Evolutionary conservation across 371 early-diverging fungal genomes (phyloP).

Genomic region (Antonospora locustae): DNA sequence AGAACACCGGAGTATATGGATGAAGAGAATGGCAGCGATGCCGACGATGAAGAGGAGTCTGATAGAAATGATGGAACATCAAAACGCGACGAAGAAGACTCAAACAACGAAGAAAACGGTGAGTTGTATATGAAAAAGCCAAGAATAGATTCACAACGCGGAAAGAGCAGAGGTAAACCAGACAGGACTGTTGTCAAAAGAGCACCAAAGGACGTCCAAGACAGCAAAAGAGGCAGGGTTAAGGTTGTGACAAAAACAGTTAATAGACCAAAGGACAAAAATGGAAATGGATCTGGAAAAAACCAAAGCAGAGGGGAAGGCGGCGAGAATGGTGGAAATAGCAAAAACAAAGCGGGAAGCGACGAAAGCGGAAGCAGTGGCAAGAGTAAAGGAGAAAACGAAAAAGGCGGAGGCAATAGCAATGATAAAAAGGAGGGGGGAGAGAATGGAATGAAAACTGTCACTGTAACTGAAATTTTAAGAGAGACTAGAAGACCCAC

Average conservation of each 20-base stretch:
- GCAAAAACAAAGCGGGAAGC: not conserved
- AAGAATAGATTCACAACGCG: no score
- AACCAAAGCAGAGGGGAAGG: constrained; percentile 1
- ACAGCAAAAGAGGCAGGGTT: not conserved
- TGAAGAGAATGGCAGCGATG: constrained; percentile 1
- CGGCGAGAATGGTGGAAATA: not conserved
- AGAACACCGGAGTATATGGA: not conserved
- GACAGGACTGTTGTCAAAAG: no score
- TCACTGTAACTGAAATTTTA: constrained; percentile 17
- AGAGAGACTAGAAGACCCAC: constrained; percentile 10
- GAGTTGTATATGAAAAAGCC: no score
- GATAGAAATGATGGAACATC: not conserved
- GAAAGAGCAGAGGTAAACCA: no score
- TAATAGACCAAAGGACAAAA: not conserved
- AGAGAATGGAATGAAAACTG: not conserved
- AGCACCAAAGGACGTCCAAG: no score
- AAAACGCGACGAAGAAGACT: no score
- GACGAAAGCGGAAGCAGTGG: not conserved
- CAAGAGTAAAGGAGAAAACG: constrained; percentile 2
- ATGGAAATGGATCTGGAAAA: constrained; percentile 2
- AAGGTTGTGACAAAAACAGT: not conserved
- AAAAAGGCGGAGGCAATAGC: not conserved
- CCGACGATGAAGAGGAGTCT: not conserved
- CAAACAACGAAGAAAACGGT: no score
- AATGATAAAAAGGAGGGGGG: not conserved